A percentile compares a stretch with the other conserved stretches of the same genome.
Conservation (phyloP, 805 yeast species). For the Nakazawaea ambrosiae region DNA sequence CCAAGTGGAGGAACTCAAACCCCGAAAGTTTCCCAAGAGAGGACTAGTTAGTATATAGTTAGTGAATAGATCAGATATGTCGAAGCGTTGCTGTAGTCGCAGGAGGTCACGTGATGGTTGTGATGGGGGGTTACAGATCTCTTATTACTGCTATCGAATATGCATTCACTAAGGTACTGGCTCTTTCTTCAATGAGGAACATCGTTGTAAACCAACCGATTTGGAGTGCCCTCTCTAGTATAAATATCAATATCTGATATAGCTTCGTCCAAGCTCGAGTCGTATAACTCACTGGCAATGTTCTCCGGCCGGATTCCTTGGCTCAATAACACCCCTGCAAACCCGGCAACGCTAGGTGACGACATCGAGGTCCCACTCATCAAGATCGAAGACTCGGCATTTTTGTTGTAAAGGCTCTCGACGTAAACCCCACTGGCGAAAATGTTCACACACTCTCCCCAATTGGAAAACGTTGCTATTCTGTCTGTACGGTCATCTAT, state of each 20-base stretch:
- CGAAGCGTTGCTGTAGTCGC: too few relatives aligned
- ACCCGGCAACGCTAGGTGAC: slow-evolving; percentile 66
- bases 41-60: too few relatives aligned
- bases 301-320: slow-evolving; percentile 38
- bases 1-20: too few relatives aligned
- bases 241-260: slow-evolving; percentile 34
- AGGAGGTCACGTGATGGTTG: too few relatives aligned
- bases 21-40: too few relatives aligned
- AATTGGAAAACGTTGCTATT: slow-evolving; percentile 77
- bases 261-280: slow-evolving; percentile 37
- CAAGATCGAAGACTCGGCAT: slow-evolving; percentile 19
- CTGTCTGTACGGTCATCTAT: slow-evolving; percentile 67
- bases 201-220: slow-evolving; percentile 31
- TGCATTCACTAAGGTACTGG: too few relatives aligned
- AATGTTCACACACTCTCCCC: slow-evolving; percentile 88
- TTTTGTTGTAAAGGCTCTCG: slow-evolving; percentile 40
- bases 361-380: slow-evolving; percentile 82
- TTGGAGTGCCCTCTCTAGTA: slow-evolving; percentile 49
- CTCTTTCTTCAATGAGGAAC: neutral
- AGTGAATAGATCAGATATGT: too few relatives aligned
- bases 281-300: slow-evolving; percentile 34
- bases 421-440: slow-evolving; percentile 78
- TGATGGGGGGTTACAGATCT: too few relatives aligned
- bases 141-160: too few relatives aligned
- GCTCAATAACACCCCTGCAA: slow-evolving; percentile 48